These are phyloP conservation scores for Eimeria necatrix DNA, from an alignment of 169 alveolate genomes.

Conservation along the genomic window DNA sequence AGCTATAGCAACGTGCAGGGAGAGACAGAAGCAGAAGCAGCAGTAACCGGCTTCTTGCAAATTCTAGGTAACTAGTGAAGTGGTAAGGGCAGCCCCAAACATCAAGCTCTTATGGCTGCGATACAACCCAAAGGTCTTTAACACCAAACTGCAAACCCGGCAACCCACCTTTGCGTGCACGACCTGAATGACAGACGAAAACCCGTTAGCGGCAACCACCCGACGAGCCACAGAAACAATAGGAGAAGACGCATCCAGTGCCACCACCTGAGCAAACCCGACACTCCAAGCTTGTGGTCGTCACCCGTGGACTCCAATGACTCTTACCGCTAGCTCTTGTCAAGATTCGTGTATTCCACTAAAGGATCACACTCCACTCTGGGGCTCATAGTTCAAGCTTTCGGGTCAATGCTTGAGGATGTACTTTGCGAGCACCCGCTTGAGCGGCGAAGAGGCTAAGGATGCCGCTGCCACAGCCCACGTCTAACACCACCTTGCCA, in stretches of 20 bases:
- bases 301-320: background rate
- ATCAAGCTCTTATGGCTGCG: background rate
- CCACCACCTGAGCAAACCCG: conserved; percentile 87
- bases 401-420: conserved; percentile 65
- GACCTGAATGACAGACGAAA: conserved; percentile 87
- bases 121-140: background rate
- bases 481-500: conserved; percentile 92
- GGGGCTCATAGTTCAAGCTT: background rate
- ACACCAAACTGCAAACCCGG: background rate
- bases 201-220: conserved; percentile 89
- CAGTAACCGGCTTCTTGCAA: background rate
- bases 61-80: background rate
- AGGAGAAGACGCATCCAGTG: conserved; percentile 92
- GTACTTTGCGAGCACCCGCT: conserved; percentile 93
- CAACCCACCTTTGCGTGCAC: conserved; percentile 90
- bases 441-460: conserved; percentile 91
- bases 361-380: no score
- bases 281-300: background rate
- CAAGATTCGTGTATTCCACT: background rate
- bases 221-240: conserved; percentile 90
- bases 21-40: no score
- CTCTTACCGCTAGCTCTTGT: background rate
- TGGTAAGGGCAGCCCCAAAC: background rate
- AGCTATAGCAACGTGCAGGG: no score
- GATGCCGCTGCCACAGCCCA: conserved; percentile 93